phyloP scores from a whole-genome alignment of 257 asterid species.

The Rehmannia glutinosa region DNA sequence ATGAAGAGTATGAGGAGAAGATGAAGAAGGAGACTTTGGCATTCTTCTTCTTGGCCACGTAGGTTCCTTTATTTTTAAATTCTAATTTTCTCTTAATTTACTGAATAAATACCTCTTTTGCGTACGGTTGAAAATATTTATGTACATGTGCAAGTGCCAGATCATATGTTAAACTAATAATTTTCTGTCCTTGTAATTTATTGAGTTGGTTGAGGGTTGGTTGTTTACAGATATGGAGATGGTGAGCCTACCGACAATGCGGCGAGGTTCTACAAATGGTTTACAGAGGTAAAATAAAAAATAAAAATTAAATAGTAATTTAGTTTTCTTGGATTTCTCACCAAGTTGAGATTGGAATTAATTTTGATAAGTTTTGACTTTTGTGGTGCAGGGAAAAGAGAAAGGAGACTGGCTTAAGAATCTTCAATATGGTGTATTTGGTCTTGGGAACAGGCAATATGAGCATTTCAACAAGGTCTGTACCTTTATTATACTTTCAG shows the following conservation, averaged over 20 bases:
- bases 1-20: constrained; percentile 89
- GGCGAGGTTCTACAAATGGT: constrained; percentile 96
- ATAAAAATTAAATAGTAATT: background rate
- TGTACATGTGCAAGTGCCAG: constrained; percentile 10
- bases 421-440: constrained; percentile 85
- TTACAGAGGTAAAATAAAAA: constrained; percentile 62
- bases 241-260: constrained; percentile 99
- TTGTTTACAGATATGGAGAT: constrained; percentile 85
- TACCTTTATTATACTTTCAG: background rate
- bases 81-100: constrained; percentile 9
- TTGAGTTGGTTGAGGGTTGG: constrained; percentile 44
- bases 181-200: constrained; percentile 16
- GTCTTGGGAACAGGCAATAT: constrained; percentile 97
- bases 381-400: constrained; percentile 61
- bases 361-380: background rate
- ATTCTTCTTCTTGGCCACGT: constrained; percentile 97
- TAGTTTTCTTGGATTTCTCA: background rate
- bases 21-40: constrained; percentile 73
- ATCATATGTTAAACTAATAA: constrained; percentile 3
- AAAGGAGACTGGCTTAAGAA: constrained; percentile 75
- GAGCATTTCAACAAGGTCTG: constrained; percentile 98
- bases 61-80: constrained; percentile 28
- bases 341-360: constrained; percentile 15
- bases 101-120: background rate
- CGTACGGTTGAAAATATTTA: no score